Conservation (phyloP, 2,329 filamentous ascomycete genomes). For the Aspergillus sp. region DNA sequence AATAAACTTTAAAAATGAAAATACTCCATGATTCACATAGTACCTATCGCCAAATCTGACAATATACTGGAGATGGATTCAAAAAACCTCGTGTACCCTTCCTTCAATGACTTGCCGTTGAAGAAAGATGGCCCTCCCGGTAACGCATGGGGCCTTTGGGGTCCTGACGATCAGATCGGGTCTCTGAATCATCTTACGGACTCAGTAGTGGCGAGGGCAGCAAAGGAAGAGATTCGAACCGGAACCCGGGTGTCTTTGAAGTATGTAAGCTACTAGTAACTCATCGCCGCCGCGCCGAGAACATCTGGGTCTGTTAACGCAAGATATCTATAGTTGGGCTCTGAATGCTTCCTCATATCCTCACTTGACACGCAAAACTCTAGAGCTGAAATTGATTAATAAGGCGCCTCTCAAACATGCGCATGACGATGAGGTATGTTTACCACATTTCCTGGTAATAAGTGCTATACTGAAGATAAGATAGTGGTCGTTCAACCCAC, state of each 20-base stretch:
- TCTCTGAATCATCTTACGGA: conserved; percentile 57
- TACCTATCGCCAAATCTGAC: no score
- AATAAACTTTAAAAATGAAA: no score
- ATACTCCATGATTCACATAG: no score
- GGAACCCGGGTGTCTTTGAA: conserved; percentile 27
- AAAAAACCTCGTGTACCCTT: no score
- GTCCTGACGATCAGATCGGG: conserved; percentile 53
- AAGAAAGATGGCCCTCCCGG: conserved; percentile 45
- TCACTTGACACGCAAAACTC: neutral
- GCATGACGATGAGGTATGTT: no score
- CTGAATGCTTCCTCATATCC: neutral
- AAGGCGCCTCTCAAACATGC: neutral
- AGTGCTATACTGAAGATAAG: no score
- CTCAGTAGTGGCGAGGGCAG: conserved; percentile 43
- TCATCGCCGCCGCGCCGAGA: no score
- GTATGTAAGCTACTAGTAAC: no score
- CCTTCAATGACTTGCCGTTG: neutral
- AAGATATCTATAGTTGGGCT: neutral
- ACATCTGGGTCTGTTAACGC: no score
- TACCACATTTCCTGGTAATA: no score
- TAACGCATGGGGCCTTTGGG: conserved; percentile 60
- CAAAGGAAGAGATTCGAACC: conserved; percentile 44
- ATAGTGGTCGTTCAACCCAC: conserved; percentile 7
- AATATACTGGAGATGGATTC: no score
- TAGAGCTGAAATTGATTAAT: neutral